Base-by-base conservation (phyloP, 179 eudicot species). In the Carnegiea gigantea region DNA sequence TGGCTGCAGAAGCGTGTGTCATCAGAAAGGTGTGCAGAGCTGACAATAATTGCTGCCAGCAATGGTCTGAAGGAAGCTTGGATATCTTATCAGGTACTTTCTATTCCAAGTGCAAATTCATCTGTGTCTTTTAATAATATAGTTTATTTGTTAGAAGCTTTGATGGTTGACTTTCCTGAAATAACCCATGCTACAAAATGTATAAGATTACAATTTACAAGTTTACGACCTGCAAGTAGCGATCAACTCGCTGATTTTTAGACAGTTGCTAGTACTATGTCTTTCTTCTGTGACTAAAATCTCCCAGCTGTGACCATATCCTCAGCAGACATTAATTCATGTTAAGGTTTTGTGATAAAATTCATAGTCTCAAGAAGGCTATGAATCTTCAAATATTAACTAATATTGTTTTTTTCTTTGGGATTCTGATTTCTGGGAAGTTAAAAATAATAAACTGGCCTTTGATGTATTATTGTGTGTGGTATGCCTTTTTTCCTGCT, bases 61-160 rank as follows among this genome's bases (percentile, higher is more conserved):
- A 97, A 95, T 85, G 93, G 91, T 77, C 81, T 95, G 83, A 95
- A 95, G 91, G 99, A 95, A 88, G 98, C 82, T 83, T 95, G 99
- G 99, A 95, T 95, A 92, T 94, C 99, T 21, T 88, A 89, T 85
- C 99, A 95, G 92, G 99, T 95, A 83, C 73, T 72, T 89, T 72
- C 20, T n/a, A 28, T 70, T 44, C 51, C 40, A 70, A 57, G 23
- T 70, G 43, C 23, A 70, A 30, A 15, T 10, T 13, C 23, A 17
- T 62, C 30, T 62, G 60, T 18, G n/a, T 54, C 14, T 54, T n/a
- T 62, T 62, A 33, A 30, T 62, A 6, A 9, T 62, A 23, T 62
- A n/a, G 13, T 33, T 70, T 70, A 46, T 70, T 70, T 28, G 62
- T 12, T 17, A 51, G 57, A 17, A 57, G 62, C 14, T 57, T 57